These are phyloP conservation scores for Chaetomium strumarium DNA, from an alignment of 2,329 filamentous ascomycete genomes.

Conservation along the genomic window DNA sequence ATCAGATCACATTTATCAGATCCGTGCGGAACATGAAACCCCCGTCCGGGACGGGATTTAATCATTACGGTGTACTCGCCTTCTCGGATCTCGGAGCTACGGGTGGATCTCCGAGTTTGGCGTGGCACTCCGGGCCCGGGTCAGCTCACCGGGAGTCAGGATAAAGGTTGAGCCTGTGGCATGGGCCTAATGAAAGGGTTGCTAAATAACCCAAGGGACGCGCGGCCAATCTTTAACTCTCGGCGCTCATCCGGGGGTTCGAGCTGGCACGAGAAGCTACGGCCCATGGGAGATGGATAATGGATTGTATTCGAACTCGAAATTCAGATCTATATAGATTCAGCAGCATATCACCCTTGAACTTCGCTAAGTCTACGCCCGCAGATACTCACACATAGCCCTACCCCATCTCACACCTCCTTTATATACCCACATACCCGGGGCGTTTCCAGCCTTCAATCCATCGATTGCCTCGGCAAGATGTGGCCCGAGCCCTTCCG, in stretches of 20 bases:
- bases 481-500: conserved; percentile 40
- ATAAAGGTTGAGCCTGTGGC: conserved; percentile 2
- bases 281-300: too few relatives aligned
- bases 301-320: too few relatives aligned
- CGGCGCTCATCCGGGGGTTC: too few relatives aligned
- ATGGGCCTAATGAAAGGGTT: too few relatives aligned
- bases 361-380: conserved; percentile 27
- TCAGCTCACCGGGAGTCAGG: background rate
- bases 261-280: too few relatives aligned
- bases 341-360: too few relatives aligned
- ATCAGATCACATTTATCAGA: conserved; percentile 6
- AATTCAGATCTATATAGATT: too few relatives aligned
- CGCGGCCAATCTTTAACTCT: background rate
- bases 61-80: too few relatives aligned
- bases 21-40: background rate
- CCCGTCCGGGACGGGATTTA: background rate
- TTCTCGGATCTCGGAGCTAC: conserved; percentile 6
- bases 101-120: conserved; percentile 4
- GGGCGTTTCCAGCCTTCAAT: conserved; percentile 44
- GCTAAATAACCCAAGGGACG: too few relatives aligned
- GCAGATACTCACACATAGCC: conserved; percentile 41
- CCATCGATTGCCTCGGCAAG: conserved; percentile 50
- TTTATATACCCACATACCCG: conserved; percentile 50
- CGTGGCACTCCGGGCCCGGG: background rate
- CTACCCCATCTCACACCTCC: conserved; percentile 43